A percentile compares a stretch with the other conserved stretches of the same genome.
phyloP scores from a whole-genome alignment of 345 rosid species.

The Leavenworthia alabamica region DNA sequence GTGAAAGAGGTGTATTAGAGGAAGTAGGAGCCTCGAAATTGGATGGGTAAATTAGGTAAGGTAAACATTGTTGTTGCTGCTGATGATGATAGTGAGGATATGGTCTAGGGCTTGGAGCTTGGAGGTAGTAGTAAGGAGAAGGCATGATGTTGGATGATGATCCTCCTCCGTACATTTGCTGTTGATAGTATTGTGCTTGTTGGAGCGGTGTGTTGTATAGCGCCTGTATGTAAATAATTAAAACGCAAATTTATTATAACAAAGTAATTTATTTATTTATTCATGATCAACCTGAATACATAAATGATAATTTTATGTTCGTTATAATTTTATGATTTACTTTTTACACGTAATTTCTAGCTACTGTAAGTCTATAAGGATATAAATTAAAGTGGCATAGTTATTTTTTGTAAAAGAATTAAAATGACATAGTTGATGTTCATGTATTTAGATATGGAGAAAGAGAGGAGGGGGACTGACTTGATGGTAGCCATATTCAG shows the following conservation, averaged over 20 bases:
- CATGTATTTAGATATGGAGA: background rate
- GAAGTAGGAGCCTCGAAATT: constrained; percentile 18
- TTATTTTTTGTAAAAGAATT: no score
- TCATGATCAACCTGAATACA: no score
- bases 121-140: constrained; percentile 29
- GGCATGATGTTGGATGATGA: constrained; percentile 34
- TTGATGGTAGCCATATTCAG: constrained; percentile 77
- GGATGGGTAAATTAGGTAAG: constrained; percentile 24
- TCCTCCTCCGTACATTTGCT: constrained; percentile 51
- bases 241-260: no score
- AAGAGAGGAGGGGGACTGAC: constrained; percentile 35
- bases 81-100: constrained; percentile 19
- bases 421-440: no score
- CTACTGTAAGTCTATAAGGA: no score
- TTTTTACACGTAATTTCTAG: no score
- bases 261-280: no score
- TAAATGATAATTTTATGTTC: no score
- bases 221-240: constrained; percentile 45
- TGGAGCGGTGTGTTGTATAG: constrained; percentile 60
- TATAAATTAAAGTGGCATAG: no score
- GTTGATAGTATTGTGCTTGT: constrained; percentile 63
- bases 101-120: constrained; percentile 32
- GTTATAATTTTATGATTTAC: constrained; percentile 5
- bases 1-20: constrained; percentile 18
- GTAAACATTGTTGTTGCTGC: constrained; percentile 22